These are phyloP conservation scores for Rhodocollybia butyracea DNA, from an alignment of 768 basidiomycete species.

Conservation along the genomic window DNA sequence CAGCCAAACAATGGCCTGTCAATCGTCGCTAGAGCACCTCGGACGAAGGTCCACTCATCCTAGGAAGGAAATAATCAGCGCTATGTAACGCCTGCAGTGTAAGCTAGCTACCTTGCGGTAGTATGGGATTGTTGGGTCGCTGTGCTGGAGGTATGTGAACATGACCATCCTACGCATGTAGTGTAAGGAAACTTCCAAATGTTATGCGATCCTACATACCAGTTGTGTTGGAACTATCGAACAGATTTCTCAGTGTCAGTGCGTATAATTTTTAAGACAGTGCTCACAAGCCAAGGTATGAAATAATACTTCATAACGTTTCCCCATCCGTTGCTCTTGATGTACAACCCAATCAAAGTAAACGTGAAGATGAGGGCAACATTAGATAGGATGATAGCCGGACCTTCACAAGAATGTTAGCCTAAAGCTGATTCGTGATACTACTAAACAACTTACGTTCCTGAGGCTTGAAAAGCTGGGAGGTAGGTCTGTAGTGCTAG, in stretches of 20 bases:
- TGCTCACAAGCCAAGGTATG: conserved; percentile 46
- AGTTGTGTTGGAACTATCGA: conserved; percentile 42
- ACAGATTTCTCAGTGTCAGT: too few species aligned
- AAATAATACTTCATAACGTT: conserved; percentile 40
- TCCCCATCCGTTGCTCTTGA: conserved; percentile 25
- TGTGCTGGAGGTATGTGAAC: conserved; percentile 62
- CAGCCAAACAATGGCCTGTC: conserved; percentile 59
- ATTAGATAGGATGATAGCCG: conserved; percentile 39
- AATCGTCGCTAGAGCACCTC: conserved; percentile 58
- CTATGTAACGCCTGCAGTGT: background rate
- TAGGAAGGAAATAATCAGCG: conserved; percentile 9
- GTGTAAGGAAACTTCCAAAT: background rate
- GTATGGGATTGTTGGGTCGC: conserved; percentile 56
- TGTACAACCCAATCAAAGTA: conserved; percentile 26
- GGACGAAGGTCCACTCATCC: conserved; percentile 56
- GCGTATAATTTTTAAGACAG: too few species aligned
- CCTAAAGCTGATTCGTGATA: background rate
- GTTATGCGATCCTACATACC: conserved; percentile 21
- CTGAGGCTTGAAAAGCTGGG: conserved; percentile 41
- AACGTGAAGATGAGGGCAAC: conserved; percentile 38
- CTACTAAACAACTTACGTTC: conserved; percentile 27
- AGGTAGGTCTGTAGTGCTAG: conserved; percentile 42
- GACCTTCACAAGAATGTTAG: conserved; percentile 18
- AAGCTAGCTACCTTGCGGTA: conserved; percentile 36
- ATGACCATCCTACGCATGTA: conserved; percentile 47